Evolutionary conservation across 2,329 filamentous ascomycete species (phyloP), one percentile per base, ranked within the genome.

Genomic region (Drechslerella stenobrocha): DNA sequence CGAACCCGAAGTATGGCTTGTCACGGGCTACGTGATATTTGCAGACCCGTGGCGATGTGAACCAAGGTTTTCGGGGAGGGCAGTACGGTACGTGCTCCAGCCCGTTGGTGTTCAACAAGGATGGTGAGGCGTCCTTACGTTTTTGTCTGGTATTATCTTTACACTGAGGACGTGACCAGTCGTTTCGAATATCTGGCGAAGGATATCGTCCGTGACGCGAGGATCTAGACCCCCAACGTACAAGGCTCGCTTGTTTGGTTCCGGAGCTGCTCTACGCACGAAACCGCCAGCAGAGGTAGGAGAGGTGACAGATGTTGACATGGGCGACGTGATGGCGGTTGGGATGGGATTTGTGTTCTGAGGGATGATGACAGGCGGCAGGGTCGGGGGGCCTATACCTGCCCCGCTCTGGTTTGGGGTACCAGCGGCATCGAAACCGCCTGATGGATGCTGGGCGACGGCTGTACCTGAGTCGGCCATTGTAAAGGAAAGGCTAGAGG

Each of bases 141-240:
- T 98, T 83, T 98, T 98, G 82, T 98, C 93, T 52, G 93, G 93
- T 77, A 98, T 98, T 76, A 98, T 96, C 82, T 98, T 98, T 76
- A 98, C 93, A 75, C 90, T 96, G 79, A 96, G 88, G 71, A 98
- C 93, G 79, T 98, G 93, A 60, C 93, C 93, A 65, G 91, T 96
- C 4, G 93, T 98, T 81, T 98, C 93, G 75, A 98, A 98, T 74
- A 97, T 97, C 78, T 97, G 92, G 75, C 90, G 90, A 77, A 97
- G 79, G 59, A 97, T 90, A 76, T 97, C 92, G 78, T 97, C 92
- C 28, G 92, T 96, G 70, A 97, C 92, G 72, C 93, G 85, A 74
- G 91, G 90, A 77, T 98, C 93, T 73, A 98, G 81, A 57, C 93
- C 93, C 70, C 93, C 93, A 64, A 98, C 89, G 75, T 98, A 98